Evolutionary conservation across 768 basidiomycete genomes (phyloP).

Genomic region (Amanita muscaria): DNA sequence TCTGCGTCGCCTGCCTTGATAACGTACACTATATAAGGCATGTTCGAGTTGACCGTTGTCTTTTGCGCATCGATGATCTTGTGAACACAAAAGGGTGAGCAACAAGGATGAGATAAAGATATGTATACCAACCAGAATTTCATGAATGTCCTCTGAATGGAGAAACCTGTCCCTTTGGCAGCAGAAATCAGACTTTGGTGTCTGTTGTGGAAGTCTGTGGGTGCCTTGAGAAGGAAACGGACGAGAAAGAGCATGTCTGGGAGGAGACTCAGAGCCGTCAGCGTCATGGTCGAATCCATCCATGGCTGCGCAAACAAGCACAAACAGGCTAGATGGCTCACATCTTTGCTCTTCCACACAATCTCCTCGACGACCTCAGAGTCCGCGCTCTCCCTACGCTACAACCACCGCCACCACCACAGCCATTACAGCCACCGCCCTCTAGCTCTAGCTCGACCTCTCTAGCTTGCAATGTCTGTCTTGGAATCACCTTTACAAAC

Average conservation of each 20-base stretch:
- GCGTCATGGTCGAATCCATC: slow-evolving; percentile 44
- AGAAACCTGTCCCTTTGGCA: slow-evolving; percentile 67
- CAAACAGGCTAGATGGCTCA: no score
- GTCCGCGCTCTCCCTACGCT: no score
- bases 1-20: slow-evolving; percentile 80
- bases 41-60: slow-evolving; percentile 80
- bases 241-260: slow-evolving; percentile 39
- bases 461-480: slow-evolving; percentile 48
- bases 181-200: slow-evolving; percentile 72
- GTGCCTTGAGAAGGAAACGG: slow-evolving; percentile 52
- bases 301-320: no score
- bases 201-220: slow-evolving; percentile 40
- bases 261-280: slow-evolving; percentile 51
- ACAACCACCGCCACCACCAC: no score
- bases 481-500: slow-evolving; percentile 57
- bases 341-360: no score
- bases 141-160: slow-evolving; percentile 75
- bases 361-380: no score
- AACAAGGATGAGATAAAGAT: slow-evolving; percentile 7
- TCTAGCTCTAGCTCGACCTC: no score
- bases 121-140: slow-evolving; percentile 54
- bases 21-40: slow-evolving; percentile 91
- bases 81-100: background rate
- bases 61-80: slow-evolving; percentile 95
- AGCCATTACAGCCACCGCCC: no score